Evolutionary conservation across 2,329 filamentous ascomycete genomes (phyloP).

Genomic region (Hypoxylon sp.): DNA sequence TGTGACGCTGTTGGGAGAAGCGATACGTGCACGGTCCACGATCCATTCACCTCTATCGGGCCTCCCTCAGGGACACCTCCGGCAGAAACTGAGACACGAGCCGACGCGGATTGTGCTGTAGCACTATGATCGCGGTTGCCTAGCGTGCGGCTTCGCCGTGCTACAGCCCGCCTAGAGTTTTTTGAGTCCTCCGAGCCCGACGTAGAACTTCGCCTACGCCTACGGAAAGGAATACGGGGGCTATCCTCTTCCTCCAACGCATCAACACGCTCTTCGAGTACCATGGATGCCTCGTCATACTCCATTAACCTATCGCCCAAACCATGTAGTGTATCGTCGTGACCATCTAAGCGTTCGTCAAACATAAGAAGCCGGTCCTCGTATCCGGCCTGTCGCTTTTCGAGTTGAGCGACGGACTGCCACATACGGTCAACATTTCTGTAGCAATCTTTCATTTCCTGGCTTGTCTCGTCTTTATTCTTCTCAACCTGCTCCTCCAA

Average conservation of each 20-base stretch:
- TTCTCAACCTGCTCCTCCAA: conserved; percentile 70
- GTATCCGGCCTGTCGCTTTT: conserved; percentile 56
- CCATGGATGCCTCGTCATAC: conserved; percentile 65
- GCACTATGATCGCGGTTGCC: conserved; percentile 16
- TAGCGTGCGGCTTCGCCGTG: conserved; percentile 25
- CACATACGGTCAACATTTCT: conserved; percentile 69
- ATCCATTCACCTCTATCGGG: conserved; percentile 50
- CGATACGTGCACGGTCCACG: conserved; percentile 73
- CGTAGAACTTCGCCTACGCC: conserved; percentile 48
- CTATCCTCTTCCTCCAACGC: conserved; percentile 61
- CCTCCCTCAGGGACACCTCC: conserved; percentile 44
- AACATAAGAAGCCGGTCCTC: conserved; percentile 59
- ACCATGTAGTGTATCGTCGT: conserved; percentile 61
- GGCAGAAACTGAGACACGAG: conserved; percentile 46
- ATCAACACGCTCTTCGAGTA: conserved; percentile 70
- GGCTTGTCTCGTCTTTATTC: conserved; percentile 65
- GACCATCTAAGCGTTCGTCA: conserved; percentile 59
- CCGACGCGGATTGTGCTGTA: conserved; percentile 26
- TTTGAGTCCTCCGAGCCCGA: conserved; percentile 52
- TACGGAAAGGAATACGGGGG: conserved; percentile 46
- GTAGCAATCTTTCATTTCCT: conserved; percentile 69
- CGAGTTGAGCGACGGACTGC: conserved; percentile 65
- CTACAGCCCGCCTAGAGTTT: conserved; percentile 38
- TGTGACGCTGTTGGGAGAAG: conserved; percentile 68
- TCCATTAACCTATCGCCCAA: conserved; percentile 66